Evolutionary conservation across 2,329 filamentous ascomycete genomes (phyloP).

Genomic region (Phyllosticta citribraziliensis): DNA sequence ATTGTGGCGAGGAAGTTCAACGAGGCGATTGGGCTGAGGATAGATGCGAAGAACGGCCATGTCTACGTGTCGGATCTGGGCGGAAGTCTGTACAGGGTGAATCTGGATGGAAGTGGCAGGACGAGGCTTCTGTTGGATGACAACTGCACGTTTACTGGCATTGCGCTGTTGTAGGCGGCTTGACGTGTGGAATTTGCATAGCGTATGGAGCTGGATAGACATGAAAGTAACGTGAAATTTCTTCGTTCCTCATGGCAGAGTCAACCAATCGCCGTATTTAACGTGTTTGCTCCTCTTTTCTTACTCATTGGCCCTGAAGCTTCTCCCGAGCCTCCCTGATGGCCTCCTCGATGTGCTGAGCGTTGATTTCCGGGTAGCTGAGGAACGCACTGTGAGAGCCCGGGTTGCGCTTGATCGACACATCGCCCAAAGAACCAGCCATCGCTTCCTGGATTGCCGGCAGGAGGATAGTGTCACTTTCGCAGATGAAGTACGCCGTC

Average conservation of each 20-base stretch:
- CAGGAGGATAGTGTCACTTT: not conserved
- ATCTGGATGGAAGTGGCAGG: slow-evolving; percentile 1
- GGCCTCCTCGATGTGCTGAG: not conserved
- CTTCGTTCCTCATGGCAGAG: not conserved
- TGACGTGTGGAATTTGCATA: not conserved
- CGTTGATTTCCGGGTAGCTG: not conserved
- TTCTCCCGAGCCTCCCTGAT: not conserved
- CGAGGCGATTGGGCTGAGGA: slow-evolving; percentile 18
- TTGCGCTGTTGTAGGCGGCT: not conserved
- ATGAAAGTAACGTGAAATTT: not conserved
- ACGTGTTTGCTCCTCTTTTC: slow-evolving; percentile 12
- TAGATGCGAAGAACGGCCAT: slow-evolving; percentile 12
- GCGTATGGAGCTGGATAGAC: not conserved
- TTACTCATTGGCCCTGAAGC: slow-evolving; percentile 5
- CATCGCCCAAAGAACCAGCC: not conserved
- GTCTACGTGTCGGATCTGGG: slow-evolving; percentile 16
- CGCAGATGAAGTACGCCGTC: slow-evolving; percentile 6
- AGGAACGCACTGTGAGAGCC: slow-evolving; percentile 5
- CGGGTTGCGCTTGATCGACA: slow-evolving; percentile 1
- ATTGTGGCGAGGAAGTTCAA: slow-evolving; percentile 16
- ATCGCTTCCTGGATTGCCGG: slow-evolving; percentile 2
- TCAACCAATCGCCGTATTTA: not conserved
- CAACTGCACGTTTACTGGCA: not conserved
- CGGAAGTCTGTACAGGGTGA: slow-evolving; percentile 10
- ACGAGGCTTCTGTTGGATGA: slow-evolving; percentile 1